phyloP scores from a whole-genome alignment of 352 stramenopile species.

The Pythium diclinum region DNA sequence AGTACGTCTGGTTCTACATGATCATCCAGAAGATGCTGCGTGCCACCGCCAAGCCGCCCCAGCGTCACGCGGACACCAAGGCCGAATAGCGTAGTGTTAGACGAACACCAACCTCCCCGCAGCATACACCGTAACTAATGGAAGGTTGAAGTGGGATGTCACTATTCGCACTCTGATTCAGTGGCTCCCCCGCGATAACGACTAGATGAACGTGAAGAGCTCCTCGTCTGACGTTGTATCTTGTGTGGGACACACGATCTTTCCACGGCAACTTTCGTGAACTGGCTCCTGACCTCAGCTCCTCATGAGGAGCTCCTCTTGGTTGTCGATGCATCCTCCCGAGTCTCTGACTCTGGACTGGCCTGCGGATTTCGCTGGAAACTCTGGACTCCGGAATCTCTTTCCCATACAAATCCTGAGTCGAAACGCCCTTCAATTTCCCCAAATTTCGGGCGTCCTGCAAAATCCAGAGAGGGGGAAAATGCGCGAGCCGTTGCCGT shows the following conservation, averaged over 20 bases:
- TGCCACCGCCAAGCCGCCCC: slow-evolving; percentile 2
- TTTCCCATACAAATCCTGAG: neutral
- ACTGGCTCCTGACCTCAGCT: neutral
- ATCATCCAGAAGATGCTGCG: slow-evolving; percentile 54
- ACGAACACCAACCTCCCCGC: neutral
- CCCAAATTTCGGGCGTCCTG: neutral
- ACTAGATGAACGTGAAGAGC: neutral
- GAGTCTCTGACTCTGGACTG: neutral
- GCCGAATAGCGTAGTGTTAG: slow-evolving; percentile 3
- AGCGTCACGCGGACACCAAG: slow-evolving; percentile 5
- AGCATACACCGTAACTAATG: neutral
- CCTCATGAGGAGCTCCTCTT: neutral
- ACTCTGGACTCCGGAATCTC: neutral
- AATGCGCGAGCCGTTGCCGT: slow-evolving; percentile 1
- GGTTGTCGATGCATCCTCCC: neutral
- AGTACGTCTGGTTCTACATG: slow-evolving; percentile 78
- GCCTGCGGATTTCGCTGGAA: neutral
- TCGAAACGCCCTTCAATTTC: neutral
- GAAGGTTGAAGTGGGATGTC: neutral
- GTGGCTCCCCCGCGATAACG: neutral
- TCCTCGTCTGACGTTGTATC: neutral
- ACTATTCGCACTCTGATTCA: neutral
- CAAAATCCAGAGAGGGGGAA: neutral
- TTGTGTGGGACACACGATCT: neutral
- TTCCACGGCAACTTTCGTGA: neutral